Evolutionary conservation across 495 filamentous ascomycete genomes (phyloP).

Genomic region (Tuber microsphaerosporum): DNA sequence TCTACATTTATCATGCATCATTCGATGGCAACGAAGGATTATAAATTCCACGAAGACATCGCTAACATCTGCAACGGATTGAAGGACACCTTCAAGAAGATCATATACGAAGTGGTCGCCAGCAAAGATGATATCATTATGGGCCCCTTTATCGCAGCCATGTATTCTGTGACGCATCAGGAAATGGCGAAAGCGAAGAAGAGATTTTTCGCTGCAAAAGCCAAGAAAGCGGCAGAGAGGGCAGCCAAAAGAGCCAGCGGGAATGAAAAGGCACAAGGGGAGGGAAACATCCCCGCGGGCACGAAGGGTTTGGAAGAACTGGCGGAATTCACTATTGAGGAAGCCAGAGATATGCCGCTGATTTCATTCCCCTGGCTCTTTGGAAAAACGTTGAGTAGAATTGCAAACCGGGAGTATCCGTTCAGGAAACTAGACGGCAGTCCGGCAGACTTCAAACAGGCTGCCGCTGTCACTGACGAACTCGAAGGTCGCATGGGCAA

Average conservation of each 20-base stretch:
- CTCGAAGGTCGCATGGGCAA: conserved; percentile 1
- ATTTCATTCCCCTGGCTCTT: conserved; percentile 96
- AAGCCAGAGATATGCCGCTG: conserved; percentile 55
- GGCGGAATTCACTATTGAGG: conserved; percentile 32
- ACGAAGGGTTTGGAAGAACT: conserved; percentile 10
- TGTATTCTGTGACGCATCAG: conserved; percentile 74
- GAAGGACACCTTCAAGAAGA: conserved; percentile 58
- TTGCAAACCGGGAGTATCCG: conserved; percentile 51
- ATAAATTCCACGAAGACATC: conserved; percentile 79
- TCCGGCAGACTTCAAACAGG: background rate
- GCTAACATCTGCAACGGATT: conserved; percentile 57
- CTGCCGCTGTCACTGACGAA: background rate
- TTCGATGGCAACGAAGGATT: conserved; percentile 59
- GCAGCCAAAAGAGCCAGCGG: background rate
- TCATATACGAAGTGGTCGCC: conserved; percentile 59
- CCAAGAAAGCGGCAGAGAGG: conserved; percentile 5
- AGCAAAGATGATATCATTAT: conserved; percentile 54
- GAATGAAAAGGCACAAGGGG: conserved; percentile 8
- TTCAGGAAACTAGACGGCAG: conserved; percentile 15
- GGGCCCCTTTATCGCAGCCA: conserved; percentile 69
- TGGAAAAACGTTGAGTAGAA: conserved; percentile 59
- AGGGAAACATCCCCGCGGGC: background rate
- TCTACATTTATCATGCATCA: conserved; percentile 73
- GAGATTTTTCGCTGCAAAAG: conserved; percentile 39
- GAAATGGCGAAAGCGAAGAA: conserved; percentile 55